Percentiles rank a stretch among this genome's conserved stretches.
phyloP scores from a whole-genome alignment of 441 rosid species.

The Croton setiger region DNA sequence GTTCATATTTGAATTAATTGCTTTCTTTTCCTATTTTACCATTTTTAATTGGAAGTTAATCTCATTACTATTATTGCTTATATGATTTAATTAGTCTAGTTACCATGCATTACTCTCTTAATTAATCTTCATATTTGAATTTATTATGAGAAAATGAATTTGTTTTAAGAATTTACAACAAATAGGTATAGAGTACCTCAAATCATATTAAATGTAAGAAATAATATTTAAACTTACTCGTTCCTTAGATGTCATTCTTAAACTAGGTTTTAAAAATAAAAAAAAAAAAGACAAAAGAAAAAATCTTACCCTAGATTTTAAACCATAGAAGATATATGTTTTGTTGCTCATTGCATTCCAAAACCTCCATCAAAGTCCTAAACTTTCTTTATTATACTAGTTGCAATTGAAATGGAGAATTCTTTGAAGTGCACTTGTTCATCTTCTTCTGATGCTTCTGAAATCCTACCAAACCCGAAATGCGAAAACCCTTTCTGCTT shows the following conservation, averaged over 20 bases:
- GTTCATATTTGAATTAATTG: neutral
- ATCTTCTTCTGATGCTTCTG: neutral
- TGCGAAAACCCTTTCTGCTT: slow-evolving; percentile 61
- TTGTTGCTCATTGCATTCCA: slow-evolving; percentile 3
- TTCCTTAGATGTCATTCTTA: slow-evolving; percentile 3
- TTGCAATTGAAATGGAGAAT: slow-evolving; percentile 19
- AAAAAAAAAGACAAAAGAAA: too few relatives aligned
- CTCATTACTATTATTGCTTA: neutral
- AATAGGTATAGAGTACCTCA: too few relatives aligned
- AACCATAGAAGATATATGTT: slow-evolving; percentile 5
- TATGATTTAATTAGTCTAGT: neutral
- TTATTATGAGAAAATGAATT: too few relatives aligned
- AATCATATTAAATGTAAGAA: neutral
- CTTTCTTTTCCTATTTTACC: neutral
- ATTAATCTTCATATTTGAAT: too few relatives aligned
- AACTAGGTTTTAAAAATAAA: slow-evolving; percentile 15
- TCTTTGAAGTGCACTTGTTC: neutral
- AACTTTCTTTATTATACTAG: neutral
- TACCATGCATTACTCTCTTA: neutral
- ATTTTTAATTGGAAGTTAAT: slow-evolving; percentile 8
- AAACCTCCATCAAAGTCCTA: neutral
- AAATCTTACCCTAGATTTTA: slow-evolving; percentile 12
- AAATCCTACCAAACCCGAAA: slow-evolving; percentile 20
- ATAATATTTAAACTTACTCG: neutral
- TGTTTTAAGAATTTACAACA: too few relatives aligned